Conservation (phyloP, 495 filamentous ascomycete species). For the Echria macrotheca region DNA sequence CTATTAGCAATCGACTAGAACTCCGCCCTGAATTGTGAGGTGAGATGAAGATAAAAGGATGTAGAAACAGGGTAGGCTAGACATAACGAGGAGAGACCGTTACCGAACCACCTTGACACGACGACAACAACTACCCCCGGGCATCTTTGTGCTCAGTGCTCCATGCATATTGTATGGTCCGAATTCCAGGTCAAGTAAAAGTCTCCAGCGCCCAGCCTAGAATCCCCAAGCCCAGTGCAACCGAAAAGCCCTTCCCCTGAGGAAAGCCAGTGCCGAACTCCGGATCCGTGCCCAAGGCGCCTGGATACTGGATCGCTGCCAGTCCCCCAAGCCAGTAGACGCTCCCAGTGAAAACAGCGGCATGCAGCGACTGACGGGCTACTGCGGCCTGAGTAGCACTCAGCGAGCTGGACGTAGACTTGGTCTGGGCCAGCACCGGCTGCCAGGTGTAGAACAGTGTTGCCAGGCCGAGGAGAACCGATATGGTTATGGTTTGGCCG, state of each 20-base stretch:
- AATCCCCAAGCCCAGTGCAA: constrained; percentile 19
- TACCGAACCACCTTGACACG: too few relatives aligned
- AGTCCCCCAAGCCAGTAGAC: constrained; percentile 50
- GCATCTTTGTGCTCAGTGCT: too few relatives aligned
- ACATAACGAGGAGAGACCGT: too few relatives aligned
- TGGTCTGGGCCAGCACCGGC: too few relatives aligned
- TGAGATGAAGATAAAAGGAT: too few relatives aligned
- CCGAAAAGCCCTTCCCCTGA: constrained; percentile 37
- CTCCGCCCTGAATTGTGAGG: too few relatives aligned
- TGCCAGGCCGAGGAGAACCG: constrained; percentile 36
- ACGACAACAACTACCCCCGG: too few relatives aligned
- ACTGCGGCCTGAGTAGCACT: not conserved
- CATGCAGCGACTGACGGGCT: constrained; percentile 28
- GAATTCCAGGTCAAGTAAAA: too few relatives aligned
- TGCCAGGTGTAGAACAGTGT: constrained; percentile 49
- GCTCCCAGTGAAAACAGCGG: constrained; percentile 39
- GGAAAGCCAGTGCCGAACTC: constrained; percentile 51
- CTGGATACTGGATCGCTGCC: constrained; percentile 44
- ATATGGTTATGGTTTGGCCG: constrained; percentile 50
- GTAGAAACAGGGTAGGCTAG: too few relatives aligned
- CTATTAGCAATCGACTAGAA: too few relatives aligned
- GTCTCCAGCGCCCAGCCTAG: constrained; percentile 33
- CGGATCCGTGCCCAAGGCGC: constrained; percentile 45
- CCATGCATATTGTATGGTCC: too few relatives aligned
- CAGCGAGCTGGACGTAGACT: too few relatives aligned